These are phyloP conservation scores for Citrus inodora DNA, from an alignment of 345 rosid species.

Conservation along the genomic window DNA sequence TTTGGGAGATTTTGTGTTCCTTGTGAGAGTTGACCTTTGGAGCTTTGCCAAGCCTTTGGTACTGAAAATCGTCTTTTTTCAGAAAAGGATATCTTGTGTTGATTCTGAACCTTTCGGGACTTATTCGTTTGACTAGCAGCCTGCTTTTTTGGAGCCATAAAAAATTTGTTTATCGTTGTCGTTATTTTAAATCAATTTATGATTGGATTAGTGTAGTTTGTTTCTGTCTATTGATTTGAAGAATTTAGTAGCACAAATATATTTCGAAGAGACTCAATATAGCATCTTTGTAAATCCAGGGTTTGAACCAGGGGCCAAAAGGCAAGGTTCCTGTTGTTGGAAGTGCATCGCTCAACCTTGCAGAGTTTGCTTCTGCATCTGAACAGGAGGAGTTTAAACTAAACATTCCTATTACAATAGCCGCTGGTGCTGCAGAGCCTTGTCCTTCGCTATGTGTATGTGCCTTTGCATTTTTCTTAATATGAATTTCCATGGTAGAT, in stretches of 20 bases:
- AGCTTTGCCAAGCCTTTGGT: not conserved
- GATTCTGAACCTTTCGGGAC: not conserved
- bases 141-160: not conserved
- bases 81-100: not conserved
- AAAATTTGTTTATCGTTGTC: not conserved
- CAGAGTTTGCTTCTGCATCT: conserved; percentile 54
- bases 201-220: not conserved
- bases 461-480: conserved; percentile 7
- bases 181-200: not conserved
- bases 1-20: conserved; percentile 1
- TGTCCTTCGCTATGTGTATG: conserved; percentile 62
- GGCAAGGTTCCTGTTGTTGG: conserved; percentile 53
- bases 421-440: conserved; percentile 35
- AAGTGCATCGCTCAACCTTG: conserved; percentile 51
- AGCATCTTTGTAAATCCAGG: conserved; percentile 40
- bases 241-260: not conserved
- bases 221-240: not conserved
- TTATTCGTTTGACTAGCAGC: not conserved
- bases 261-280: not conserved
- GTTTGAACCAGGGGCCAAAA: conserved; percentile 51
- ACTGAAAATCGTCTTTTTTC: not conserved
- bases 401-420: conserved; percentile 43
- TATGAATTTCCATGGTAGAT: not conserved
- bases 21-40: conserved; percentile 14
- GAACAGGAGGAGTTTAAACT: conserved; percentile 51